Percentiles rank a stretch among this genome's conserved stretches.
phyloP scores from a whole-genome alignment of 129 eudicot genomes.

The Deinandra increscens region DNA sequence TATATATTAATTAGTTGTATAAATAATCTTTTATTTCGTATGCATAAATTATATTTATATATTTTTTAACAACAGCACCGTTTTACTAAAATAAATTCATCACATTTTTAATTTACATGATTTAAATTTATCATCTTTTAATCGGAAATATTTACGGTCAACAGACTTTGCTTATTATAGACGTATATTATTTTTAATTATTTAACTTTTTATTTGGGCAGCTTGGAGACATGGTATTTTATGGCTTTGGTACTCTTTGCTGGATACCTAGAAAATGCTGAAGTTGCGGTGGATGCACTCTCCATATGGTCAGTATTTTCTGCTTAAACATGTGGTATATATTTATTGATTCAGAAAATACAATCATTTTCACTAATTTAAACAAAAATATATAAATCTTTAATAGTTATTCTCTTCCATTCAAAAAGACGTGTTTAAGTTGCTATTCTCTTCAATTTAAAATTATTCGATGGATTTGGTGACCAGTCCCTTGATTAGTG shows the following conservation, averaged over 20 bases:
- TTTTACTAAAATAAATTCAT: too few species aligned
- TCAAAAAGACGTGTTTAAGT: neutral
- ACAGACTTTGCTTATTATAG: too few species aligned
- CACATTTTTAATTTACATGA: too few species aligned
- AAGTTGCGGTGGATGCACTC: constrained; percentile 44
- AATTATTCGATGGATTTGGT: neutral
- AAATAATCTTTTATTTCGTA: too few species aligned
- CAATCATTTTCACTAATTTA: neutral
- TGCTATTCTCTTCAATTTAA: neutral
- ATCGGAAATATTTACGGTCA: too few species aligned
- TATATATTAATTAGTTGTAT: too few species aligned
- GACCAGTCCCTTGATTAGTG: neutral
- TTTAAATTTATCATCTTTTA: too few species aligned
- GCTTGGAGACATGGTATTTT: constrained; percentile 43
- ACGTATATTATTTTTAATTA: too few species aligned
- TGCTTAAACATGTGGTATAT: neutral
- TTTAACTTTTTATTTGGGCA: neutral
- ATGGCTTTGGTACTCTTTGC: constrained; percentile 43
- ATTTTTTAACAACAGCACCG: too few species aligned
- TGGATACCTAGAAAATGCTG: constrained; percentile 45
- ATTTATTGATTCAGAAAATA: neutral
- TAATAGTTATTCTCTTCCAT: neutral
- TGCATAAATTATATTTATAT: too few species aligned
- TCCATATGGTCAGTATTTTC: constrained; percentile 50
- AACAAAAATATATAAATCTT: neutral